phyloP scores from a whole-genome alignment of 768 basidiomycete species.

The Lentinus brumalis region DNA sequence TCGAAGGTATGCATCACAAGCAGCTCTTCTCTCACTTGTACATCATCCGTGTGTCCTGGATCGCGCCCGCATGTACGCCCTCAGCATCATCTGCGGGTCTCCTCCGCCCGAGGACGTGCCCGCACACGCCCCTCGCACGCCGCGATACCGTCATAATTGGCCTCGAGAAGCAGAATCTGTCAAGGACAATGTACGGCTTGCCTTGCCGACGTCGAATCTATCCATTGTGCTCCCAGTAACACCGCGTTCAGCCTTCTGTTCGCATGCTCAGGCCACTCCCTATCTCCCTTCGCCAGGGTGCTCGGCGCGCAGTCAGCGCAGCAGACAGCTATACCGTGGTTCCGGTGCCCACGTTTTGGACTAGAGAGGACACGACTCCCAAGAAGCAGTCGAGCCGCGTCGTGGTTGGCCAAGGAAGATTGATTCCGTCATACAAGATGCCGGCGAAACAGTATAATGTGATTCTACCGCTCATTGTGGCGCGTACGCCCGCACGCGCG shows the following conservation, averaged over 20 bases:
- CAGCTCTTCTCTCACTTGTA: background rate
- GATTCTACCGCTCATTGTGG: background rate
- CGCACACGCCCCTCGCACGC: background rate
- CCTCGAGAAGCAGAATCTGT: background rate
- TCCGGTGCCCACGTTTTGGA: background rate
- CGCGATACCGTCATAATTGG: background rate
- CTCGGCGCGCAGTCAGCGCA: background rate
- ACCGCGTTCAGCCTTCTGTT: background rate
- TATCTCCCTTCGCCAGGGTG: background rate
- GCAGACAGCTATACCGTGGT: background rate
- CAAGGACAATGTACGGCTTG: background rate
- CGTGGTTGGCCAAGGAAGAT: background rate
- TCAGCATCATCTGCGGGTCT: background rate
- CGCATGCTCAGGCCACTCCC: background rate
- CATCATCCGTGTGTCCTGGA: background rate
- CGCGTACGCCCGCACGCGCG: too few relatives aligned
- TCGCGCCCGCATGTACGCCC: background rate
- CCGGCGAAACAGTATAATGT: background rate
- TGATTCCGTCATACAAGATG: background rate
- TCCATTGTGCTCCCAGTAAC: slow-evolving; percentile 2
- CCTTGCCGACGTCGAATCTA: slow-evolving; percentile 13
- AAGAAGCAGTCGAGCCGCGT: background rate
- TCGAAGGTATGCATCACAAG: background rate
- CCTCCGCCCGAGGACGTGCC: background rate
- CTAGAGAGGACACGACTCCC: background rate